Percentiles rank a stretch among this genome's conserved stretches.
Conservation (phyloP, 2,329 filamentous ascomycete genomes). For the Aspergillus ustus region DNA sequence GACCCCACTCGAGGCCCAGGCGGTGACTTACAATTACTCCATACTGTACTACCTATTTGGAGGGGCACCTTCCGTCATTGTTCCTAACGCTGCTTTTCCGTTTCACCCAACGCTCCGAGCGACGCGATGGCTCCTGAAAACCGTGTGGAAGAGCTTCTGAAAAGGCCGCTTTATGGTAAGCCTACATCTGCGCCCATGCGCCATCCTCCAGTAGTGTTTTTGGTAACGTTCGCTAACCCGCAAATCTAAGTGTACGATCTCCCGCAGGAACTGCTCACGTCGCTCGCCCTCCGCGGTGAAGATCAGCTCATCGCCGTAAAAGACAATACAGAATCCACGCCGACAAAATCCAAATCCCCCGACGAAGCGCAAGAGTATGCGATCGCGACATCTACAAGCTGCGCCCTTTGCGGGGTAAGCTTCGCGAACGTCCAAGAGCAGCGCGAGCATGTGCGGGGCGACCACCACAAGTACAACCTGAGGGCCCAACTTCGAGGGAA, state of each 20-base stretch:
- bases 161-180: conserved; percentile 57
- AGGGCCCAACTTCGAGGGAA: conserved; percentile 84
- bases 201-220: background rate
- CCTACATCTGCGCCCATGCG: background rate
- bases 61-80: conserved; percentile 14
- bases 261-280: conserved; percentile 72
- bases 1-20: background rate
- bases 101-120: background rate
- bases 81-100: background rate
- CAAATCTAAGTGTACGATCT: conserved; percentile 75
- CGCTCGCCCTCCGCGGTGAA: conserved; percentile 64
- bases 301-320: conserved; percentile 35
- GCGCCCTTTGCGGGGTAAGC: conserved; percentile 75
- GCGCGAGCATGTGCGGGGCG: conserved; percentile 82
- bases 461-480: conserved; percentile 91
- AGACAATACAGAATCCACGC: conserved; percentile 25
- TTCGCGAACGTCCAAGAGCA: conserved; percentile 80
- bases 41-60: background rate
- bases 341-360: conserved; percentile 33
- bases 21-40: conserved; percentile 1
- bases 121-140: conserved; percentile 28
- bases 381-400: conserved; percentile 68
- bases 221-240: conserved; percentile 24
- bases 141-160: conserved; percentile 46
- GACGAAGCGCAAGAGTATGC: conserved; percentile 44